Evolutionary conservation across 352 stramenopile species (phyloP).

Genomic region (Pythium biforme): DNA sequence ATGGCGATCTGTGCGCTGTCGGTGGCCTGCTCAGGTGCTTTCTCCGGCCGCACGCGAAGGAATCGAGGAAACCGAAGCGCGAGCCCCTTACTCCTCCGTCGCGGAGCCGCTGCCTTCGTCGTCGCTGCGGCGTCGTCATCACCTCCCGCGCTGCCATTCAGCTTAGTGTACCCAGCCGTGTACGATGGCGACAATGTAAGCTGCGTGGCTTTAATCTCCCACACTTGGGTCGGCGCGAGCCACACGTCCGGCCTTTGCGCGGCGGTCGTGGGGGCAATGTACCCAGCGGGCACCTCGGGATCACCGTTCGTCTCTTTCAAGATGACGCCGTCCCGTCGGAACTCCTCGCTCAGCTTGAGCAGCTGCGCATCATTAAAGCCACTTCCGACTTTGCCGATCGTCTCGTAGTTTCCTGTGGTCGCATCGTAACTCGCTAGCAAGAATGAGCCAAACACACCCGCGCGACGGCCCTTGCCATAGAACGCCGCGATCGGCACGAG

Average conservation of each 20-base stretch:
- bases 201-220: slow-evolving; percentile 99
- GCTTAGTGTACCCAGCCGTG: slow-evolving; percentile 70
- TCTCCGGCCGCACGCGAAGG: slow-evolving; percentile 94
- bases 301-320: neutral
- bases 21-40: slow-evolving; percentile 94
- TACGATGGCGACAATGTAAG: slow-evolving; percentile 96
- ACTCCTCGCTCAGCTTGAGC: slow-evolving; percentile 50
- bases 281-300: slow-evolving; percentile 7
- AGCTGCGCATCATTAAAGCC: slow-evolving; percentile 98
- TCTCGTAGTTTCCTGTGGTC: slow-evolving; percentile 94
- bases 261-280: slow-evolving; percentile 12
- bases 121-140: neutral
- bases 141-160: too few relatives aligned
- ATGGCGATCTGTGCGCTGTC: slow-evolving; percentile 91
- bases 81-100: slow-evolving; percentile 73
- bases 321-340: slow-evolving; percentile 23
- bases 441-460: slow-evolving; percentile 97
- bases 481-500: slow-evolving; percentile 98
- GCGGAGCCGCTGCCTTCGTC: neutral
- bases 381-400: slow-evolving; percentile 92
- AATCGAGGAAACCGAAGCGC: slow-evolving; percentile 99
- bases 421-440: slow-evolving; percentile 97
- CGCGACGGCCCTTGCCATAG: slow-evolving; percentile 93
- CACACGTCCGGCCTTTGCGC: slow-evolving; percentile 86
- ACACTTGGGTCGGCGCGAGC: slow-evolving; percentile 94